Base-by-base conservation (phyloP, 768 basidiomycete genomes). In the Boletus pseudopeckii region DNA sequence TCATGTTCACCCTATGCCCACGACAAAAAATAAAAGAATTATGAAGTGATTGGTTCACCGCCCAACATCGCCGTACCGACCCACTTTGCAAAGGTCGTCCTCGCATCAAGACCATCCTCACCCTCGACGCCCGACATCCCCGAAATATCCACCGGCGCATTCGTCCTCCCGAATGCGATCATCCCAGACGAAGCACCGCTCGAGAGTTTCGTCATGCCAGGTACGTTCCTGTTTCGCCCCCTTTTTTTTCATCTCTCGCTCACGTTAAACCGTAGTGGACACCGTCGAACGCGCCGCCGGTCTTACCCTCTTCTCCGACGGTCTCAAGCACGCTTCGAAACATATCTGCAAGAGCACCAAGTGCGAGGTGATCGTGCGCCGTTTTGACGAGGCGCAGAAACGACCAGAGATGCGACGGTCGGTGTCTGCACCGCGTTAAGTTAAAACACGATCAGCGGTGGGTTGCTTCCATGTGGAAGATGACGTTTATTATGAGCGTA, bases 11-110 rank as follows among this genome's bases (percentile, higher is more conserved):
- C 17, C 8, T 10, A 13, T 14, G 10, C 11, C 17, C 10, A 5
- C 14, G 15, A 40, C 20, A 4, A 37, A 45, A 38, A 24, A 36
- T 22, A 13, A 26, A 33, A 98, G 93, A 85, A 81, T 4, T 85
- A 98, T 67, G 96, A 99, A 78, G 88, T 99, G 40, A 98, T 99
- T 60, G 97, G 97, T 0, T 80, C 80, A 17, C 92, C 93, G 11
- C 92, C 94, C 11, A 92, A 89, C 64, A 77, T 98, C 54, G 78
- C 90, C 45, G 97, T 99, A 17, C 97, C 97, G 2, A 98, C 97
- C 6, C 97, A 99, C 68, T 98, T 98, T 68, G 95, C 96, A 32
- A 98, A 98, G 71, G 95, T 98, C 32, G 85, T 98, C 22, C 76
- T 98, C 48, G 80, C 89, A 2, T 80, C 90, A 0, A 81, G 81